Base-by-base conservation (phyloP, 805 yeast genomes). In the Starmerella sp. region DNA sequence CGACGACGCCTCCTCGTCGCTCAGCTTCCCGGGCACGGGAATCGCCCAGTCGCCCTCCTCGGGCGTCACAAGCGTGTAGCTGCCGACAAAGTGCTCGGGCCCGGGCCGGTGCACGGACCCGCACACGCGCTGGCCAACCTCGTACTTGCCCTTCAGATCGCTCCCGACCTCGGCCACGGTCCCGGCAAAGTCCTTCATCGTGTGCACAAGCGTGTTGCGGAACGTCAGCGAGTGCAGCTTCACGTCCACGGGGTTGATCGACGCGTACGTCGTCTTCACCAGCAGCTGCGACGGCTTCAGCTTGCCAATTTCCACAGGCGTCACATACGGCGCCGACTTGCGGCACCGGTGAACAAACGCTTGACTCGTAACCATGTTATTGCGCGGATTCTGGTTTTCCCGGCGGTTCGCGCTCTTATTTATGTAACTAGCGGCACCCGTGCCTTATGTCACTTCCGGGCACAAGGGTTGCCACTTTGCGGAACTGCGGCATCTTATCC, bases 111-210 rank as follows among this genome's bases (percentile, higher is more conserved):
- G 42, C 28, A 56, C 50, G 22, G 79, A 62, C 13, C 93, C 95
- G 66, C 81, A 77, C 0, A 86, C 88, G 42, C 72, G 73, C 61
- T 81, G 84, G 36, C 90, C 91, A 32, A 72, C 78, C n/a, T 67
- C 67, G 62, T 65, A 81, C 39, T 63, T 59, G 17, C 62, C 58
- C n/a, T 60, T 64, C 45, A 71, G 61, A 13, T 71, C 71, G 9
- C 67, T 64, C 6, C 91, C 91, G 17, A 81, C 78, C 29, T 75
- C 76, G 4, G 73, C 73, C 28, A 85, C 71, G 6, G 70, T 69
- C 28, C 95, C 95, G 28, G 80, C 71, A 66, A 77, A 85, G 61
- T 83, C 90, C 62, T 83, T 77, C 0, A 91, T 90, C 29, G 84
- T 65, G 28, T 90, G 89, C 60, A 80, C 37, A 31, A 17, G 46